These are phyloP conservation scores for Phaeosphaeriaceae sp. DNA, from an alignment of 2,329 filamentous ascomycete species.

Conservation along the genomic window DNA sequence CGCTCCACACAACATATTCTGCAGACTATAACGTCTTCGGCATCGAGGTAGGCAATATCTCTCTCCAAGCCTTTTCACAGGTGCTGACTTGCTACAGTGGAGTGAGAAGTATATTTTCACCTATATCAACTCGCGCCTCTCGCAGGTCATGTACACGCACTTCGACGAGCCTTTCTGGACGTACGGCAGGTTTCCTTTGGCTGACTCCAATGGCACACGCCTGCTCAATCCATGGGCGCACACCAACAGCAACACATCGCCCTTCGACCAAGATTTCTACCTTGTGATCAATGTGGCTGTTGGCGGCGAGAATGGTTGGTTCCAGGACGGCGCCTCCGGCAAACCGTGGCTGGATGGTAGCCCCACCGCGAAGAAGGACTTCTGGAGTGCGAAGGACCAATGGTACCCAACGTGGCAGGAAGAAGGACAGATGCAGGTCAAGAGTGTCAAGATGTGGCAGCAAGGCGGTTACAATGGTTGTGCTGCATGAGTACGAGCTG, in stretches of 20 bases:
- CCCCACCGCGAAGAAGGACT: constrained; percentile 73
- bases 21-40: constrained; percentile 77
- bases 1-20: constrained; percentile 77
- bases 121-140: constrained; percentile 79
- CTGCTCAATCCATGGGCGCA: constrained; percentile 69
- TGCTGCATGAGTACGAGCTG: constrained; percentile 19
- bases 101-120: constrained; percentile 88
- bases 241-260: constrained; percentile 68
- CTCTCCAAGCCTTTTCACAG: background rate
- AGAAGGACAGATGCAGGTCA: constrained; percentile 69
- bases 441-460: constrained; percentile 67
- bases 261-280: constrained; percentile 79
- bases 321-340: constrained; percentile 71
- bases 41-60: constrained; percentile 60
- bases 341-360: constrained; percentile 83
- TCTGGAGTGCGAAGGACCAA: constrained; percentile 71
- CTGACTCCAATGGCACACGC: constrained; percentile 70
- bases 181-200: constrained; percentile 71
- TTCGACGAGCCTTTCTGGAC: constrained; percentile 73
- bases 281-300: constrained; percentile 79
- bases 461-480: constrained; percentile 58
- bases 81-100: constrained; percentile 59
- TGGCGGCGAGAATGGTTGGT: constrained; percentile 84
- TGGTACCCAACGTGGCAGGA: constrained; percentile 77
- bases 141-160: constrained; percentile 80